Base-by-base conservation (phyloP, 257 asterid species). In the Solanum paucissectum region DNA sequence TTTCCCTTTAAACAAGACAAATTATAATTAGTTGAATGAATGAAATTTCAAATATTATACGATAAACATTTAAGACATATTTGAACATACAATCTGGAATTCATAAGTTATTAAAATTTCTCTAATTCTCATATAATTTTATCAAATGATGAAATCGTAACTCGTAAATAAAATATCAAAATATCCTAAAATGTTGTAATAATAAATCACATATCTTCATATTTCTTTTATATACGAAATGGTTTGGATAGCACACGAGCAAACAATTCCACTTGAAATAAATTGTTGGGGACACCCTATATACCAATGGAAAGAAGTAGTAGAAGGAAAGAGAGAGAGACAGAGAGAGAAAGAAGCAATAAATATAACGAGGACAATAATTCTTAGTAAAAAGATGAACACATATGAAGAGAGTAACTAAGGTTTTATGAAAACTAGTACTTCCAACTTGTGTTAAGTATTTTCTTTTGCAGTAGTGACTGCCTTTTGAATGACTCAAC, bases 401-500 rank as follows among this genome's bases (percentile, higher is more conserved):
- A 18, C 7, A 52, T 11, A 16, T 2, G 20, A 64, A 69, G 23
- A 12, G 74, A 66, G 36, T 12, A 66, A 69, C 40, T 7, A 58
- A 58, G 76, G 18, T 20, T 72, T 10, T 16, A 33, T 72, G 25
- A 72, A 33, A 8, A 4, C 14, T 72, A 18, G 27, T 72, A 34
- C 18, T 64, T 29, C 34, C 72, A 33, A 34, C 27, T 18, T 72
- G 40, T 32, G 40, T 16, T 68, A 46, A 46, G 55, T 46, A 8
- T 68, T 27, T 68, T 60, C 76, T 69, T 69, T 69, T 69, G 12
- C 42, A 3, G 37, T 68, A 13, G 1, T 5, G 16, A 0, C 42
- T 32, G 42, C 42, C 77, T 71, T 71, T 18, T 73, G 81, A 73
- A 73, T 73, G 81, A 73, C 46, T 73, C 81, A 73, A 71, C 77